These are phyloP conservation scores for Leptodermis oblonga DNA, from an alignment of 257 asterid genomes.

Conservation along the genomic window DNA sequence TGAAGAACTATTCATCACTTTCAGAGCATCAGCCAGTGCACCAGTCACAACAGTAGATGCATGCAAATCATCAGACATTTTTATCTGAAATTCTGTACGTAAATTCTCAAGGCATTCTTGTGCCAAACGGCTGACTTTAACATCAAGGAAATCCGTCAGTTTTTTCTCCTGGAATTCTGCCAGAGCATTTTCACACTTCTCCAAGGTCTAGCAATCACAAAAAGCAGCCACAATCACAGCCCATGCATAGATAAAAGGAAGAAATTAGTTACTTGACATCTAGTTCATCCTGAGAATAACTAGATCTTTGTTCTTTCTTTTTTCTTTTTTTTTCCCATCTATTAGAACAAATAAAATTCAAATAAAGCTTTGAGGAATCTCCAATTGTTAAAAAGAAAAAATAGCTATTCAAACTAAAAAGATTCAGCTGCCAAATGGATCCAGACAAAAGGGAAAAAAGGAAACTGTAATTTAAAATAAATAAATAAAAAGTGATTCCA, in stretches of 20 bases:
- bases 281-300: background rate
- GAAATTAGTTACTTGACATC: too few species aligned
- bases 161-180: background rate
- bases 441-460: background rate
- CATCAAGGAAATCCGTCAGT: background rate
- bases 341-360: background rate
- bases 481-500: background rate
- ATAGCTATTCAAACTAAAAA: background rate
- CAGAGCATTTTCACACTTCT: constrained; percentile 2
- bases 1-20: constrained; percentile 44
- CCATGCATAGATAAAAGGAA: background rate
- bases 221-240: background rate
- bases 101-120: constrained; percentile 55
- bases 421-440: background rate
- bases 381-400: background rate
- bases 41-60: constrained; percentile 62
- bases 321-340: too few species aligned
- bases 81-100: constrained; percentile 53
- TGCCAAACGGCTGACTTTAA: constrained; percentile 37
- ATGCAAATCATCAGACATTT: constrained; percentile 78
- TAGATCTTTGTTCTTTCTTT: background rate
- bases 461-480: background rate
- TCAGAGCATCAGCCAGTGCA: constrained; percentile 61
- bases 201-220: background rate
- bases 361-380: background rate